Evolutionary conservation across 2,329 filamentous ascomycete species (phyloP).

Genomic region (Calcarisporium arbuscula): DNA sequence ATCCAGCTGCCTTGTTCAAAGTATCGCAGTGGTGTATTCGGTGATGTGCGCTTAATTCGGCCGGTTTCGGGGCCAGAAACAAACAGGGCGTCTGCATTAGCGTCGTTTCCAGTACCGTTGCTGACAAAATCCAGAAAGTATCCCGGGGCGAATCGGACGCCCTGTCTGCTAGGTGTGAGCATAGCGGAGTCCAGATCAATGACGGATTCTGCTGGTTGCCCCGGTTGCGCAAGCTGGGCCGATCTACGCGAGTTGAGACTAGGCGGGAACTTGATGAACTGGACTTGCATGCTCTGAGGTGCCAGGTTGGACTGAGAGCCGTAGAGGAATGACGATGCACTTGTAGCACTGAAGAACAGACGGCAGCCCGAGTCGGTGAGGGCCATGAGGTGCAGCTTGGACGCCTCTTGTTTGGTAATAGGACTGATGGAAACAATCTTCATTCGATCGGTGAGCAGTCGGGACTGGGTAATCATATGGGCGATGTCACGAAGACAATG

Average conservation of each 20-base stretch:
- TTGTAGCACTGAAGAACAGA: conserved; percentile 86
- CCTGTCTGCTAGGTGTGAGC: conserved; percentile 43
- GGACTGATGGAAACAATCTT: conserved; percentile 79
- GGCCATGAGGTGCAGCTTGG: conserved; percentile 81
- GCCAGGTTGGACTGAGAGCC: conserved; percentile 55
- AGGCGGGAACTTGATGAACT: conserved; percentile 92
- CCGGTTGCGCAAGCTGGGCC: conserved; percentile 15
- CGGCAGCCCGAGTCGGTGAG: conserved; percentile 86
- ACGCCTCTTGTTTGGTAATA: conserved; percentile 72
- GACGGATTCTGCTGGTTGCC: conserved; percentile 26
- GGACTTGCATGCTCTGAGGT: conserved; percentile 94
- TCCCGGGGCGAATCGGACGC: conserved; percentile 69
- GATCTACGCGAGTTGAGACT: conserved; percentile 22
- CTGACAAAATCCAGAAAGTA: conserved; percentile 83
- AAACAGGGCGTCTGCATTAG: conserved; percentile 65
- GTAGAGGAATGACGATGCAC: conserved; percentile 61
- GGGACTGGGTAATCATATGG: conserved; percentile 74
- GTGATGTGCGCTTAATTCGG: conserved; percentile 60
- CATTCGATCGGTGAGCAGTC: conserved; percentile 62
- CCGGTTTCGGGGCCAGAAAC: conserved; percentile 83
- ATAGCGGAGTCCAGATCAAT: conserved; percentile 43
- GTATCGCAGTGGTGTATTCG: conserved; percentile 51
- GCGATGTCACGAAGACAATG: conserved; percentile 66
- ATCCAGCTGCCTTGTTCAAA: conserved; percentile 79
- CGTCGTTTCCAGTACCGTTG: conserved; percentile 53